Evolutionary conservation across 1,139 yeast species (phyloP), one percentile per base, ranked within the genome.

Genomic region (Saccharomyces pastorianus): DNA sequence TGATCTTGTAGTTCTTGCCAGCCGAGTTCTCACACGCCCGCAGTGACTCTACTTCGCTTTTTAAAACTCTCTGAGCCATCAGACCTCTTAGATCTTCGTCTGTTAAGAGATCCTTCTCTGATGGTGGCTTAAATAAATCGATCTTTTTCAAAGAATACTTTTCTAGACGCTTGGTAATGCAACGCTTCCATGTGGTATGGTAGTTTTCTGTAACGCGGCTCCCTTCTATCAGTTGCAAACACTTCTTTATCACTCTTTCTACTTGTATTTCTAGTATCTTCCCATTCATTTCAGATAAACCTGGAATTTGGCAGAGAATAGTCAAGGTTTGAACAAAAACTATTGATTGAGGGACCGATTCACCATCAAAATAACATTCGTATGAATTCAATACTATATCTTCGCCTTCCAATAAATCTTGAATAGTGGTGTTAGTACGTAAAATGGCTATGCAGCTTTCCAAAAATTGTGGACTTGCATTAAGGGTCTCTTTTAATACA

Each of bases 311-410:
- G 6, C 60, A 52, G 8, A 61, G n/a, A 6, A 56, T 51, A 9
- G 55, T 50, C 29, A 70, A 46, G 2, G 80, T 72, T 61, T 84
- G 86, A 6, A 84, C 57, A 13, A 85, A 56, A 31, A 84, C 70
- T 1, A 77, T 70, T 31, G 82, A 69, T 64, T 85, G 91, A 31
- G 84, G 76, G 14, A 79, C 70, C 1, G 83, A 74, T 49, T 82
- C 87, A 13, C 83, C 81, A 47, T 81, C 75, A 7, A 61, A 65
- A 63, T 79, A 85, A 57, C 84, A 77, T 62, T 85, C 91, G 68
- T 81, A 85, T 0, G 83, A 74, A 26, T 82, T 86, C 9, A 81
- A 68, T 2, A 85, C 76, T 14, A 77, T 71, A 20, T 78, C 77
- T 47, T 77, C 83, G 23, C 71, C 76, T 28, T 78, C 82, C 14